These are phyloP conservation scores for Arthrinium phaeospermum DNA, from an alignment of 2,329 filamentous ascomycete genomes.

Conservation along the genomic window DNA sequence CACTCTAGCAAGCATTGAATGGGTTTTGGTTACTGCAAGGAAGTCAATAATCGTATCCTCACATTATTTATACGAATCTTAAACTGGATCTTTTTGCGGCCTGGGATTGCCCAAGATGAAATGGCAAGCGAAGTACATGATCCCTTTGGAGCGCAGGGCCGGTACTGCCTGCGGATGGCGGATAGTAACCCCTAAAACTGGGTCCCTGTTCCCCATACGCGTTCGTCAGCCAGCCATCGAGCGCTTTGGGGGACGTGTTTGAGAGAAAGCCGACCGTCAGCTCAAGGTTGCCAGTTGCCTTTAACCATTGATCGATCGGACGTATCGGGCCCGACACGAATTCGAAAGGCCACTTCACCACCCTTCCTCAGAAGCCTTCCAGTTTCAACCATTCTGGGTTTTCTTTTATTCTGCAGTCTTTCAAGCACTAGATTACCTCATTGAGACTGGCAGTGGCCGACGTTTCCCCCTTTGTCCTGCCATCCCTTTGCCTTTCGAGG, in stretches of 20 bases:
- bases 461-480: background rate
- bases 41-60: too few species aligned
- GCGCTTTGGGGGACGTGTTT: background rate
- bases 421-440: background rate
- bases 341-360: constrained; percentile 24
- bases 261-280: background rate
- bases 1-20: too few species aligned
- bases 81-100: too few species aligned
- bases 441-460: background rate
- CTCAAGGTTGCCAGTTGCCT: background rate
- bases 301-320: background rate
- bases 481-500: background rate
- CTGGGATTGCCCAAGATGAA: too few species aligned
- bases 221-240: constrained; percentile 4
- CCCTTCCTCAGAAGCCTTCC: background rate
- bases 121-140: too few species aligned
- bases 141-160: background rate
- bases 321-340: constrained; percentile 17
- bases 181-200: background rate
- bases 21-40: too few species aligned
- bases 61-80: too few species aligned
- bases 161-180: background rate
- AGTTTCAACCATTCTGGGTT: background rate
- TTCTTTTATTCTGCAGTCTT: constrained; percentile 5
- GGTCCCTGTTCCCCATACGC: background rate